Evolutionary conservation across 2,329 filamentous ascomycete genomes (phyloP).

Genomic region (Fusarium hainanense): DNA sequence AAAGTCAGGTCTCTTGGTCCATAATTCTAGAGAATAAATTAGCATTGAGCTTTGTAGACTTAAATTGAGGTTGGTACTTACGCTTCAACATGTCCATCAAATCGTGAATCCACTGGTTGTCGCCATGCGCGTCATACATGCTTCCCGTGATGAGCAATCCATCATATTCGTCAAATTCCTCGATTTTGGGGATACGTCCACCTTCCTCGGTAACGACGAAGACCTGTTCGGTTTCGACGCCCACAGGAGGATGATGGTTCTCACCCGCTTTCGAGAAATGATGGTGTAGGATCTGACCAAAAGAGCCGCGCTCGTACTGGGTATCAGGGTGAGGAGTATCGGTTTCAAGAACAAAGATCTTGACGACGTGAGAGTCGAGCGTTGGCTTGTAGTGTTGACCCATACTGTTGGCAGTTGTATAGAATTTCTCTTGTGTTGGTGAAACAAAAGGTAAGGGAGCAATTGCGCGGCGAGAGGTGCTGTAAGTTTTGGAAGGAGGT

Average conservation of each 20-base stretch:
- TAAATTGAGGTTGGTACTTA: constrained; percentile 34
- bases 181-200: constrained; percentile 58
- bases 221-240: constrained; percentile 64
- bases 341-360: constrained; percentile 67
- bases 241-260: constrained; percentile 63
- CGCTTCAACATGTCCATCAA: constrained; percentile 68
- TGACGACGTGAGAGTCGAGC: constrained; percentile 46
- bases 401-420: constrained; percentile 35
- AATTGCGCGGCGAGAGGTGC: not conserved
- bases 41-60: not conserved
- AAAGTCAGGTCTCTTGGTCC: constrained; percentile 62
- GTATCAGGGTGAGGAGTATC: constrained; percentile 66
- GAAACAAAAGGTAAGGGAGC: not conserved
- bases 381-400: constrained; percentile 44
- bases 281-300: constrained; percentile 64
- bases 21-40: constrained; percentile 54
- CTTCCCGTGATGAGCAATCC: constrained; percentile 78
- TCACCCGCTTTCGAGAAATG: constrained; percentile 64
- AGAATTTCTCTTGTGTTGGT: not conserved
- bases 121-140: constrained; percentile 76
- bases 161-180: constrained; percentile 72
- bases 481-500: not conserved
- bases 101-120: constrained; percentile 78
- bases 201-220: constrained; percentile 64
- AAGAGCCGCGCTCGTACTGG: constrained; percentile 60